A percentile compares a stretch with the other conserved stretches of the same genome.
Conservation (phyloP, 164 flowering plant genomes). For the Aristolochia contorta region DNA sequence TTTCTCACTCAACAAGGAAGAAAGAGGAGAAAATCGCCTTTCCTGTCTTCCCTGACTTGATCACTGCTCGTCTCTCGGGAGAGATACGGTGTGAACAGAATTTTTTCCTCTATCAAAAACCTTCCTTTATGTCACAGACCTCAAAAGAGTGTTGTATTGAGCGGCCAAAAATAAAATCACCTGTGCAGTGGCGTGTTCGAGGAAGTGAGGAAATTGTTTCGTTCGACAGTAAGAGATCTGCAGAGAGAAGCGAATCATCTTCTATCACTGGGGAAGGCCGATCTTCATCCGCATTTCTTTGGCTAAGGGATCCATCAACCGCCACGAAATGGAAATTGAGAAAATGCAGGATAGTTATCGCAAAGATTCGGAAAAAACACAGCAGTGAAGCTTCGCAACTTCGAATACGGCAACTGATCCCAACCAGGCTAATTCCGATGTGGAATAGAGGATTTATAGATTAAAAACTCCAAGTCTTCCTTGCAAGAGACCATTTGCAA, state of each 20-base stretch:
- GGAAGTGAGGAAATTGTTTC: slow-evolving; percentile 41
- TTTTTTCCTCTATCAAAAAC: not conserved
- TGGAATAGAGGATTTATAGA: not conserved
- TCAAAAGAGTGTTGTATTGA: not conserved
- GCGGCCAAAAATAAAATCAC: slow-evolving; percentile 14
- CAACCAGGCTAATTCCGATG: not conserved
- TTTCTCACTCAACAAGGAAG: too few species aligned
- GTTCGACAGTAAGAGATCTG: slow-evolving; percentile 65
- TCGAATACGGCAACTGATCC: not conserved
- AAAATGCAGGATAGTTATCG: not conserved
- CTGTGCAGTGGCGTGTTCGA: slow-evolving; percentile 57
- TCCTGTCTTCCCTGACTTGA: too few species aligned
- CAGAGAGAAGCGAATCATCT: slow-evolving; percentile 88
- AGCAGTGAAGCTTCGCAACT: not conserved
- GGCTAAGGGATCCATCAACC: slow-evolving; percentile 63
- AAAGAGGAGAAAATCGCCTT: too few species aligned
- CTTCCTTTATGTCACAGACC: not conserved
- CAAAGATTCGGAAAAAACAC: not conserved
- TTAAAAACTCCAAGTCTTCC: too few species aligned
- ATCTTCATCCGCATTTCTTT: slow-evolving; percentile 50
- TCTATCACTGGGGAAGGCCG: slow-evolving; percentile 43
- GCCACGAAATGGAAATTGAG: slow-evolving; percentile 24
- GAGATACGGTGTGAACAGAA: not conserved
- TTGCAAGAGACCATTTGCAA: too few species aligned
- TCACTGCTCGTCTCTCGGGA: too few species aligned